A percentile compares a stretch with the other conserved stretches of the same genome.
These are phyloP conservation scores for Boletus speciosus DNA, from an alignment of 768 basidiomycete species.

Conservation along the genomic window DNA sequence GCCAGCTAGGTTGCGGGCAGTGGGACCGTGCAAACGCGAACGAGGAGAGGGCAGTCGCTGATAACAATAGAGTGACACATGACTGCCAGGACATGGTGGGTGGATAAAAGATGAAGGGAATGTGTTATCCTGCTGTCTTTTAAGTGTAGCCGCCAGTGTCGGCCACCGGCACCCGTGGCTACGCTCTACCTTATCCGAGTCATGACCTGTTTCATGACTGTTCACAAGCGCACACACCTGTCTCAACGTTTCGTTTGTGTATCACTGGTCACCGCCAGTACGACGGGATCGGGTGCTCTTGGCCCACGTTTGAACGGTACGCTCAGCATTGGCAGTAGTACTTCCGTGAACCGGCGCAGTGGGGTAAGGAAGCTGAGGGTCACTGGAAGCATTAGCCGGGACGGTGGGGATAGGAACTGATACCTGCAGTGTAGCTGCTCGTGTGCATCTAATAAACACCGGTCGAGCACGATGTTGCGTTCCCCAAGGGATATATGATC, in stretches of 20 bases:
- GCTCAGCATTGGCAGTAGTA: not conserved
- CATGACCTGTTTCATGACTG: too few species aligned
- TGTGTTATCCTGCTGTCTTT: too few species aligned
- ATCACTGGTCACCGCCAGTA: not conserved
- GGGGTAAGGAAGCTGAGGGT: not conserved
- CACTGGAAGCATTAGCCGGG: not conserved
- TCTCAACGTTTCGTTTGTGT: too few species aligned
- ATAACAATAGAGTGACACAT: not conserved
- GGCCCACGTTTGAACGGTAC: not conserved
- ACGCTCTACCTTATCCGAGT: too few species aligned
- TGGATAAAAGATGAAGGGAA: not conserved
- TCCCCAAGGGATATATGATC: not conserved
- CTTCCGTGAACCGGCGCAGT: not conserved
- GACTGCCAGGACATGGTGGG: not conserved
- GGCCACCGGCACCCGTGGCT: too few species aligned
- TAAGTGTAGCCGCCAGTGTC: too few species aligned
- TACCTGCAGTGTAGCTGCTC: not conserved
- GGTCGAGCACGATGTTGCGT: not conserved
- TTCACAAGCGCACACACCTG: too few species aligned
- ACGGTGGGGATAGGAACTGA: not conserved
- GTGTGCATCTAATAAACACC: not conserved
- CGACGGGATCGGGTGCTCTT: constrained; percentile 3
- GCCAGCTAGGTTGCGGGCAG: constrained; percentile 21
- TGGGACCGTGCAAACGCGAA: not conserved
- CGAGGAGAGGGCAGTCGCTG: not conserved